Base-by-base conservation (phyloP, 495 filamentous ascomycete species). In the Aspergillus funiculosus region DNA sequence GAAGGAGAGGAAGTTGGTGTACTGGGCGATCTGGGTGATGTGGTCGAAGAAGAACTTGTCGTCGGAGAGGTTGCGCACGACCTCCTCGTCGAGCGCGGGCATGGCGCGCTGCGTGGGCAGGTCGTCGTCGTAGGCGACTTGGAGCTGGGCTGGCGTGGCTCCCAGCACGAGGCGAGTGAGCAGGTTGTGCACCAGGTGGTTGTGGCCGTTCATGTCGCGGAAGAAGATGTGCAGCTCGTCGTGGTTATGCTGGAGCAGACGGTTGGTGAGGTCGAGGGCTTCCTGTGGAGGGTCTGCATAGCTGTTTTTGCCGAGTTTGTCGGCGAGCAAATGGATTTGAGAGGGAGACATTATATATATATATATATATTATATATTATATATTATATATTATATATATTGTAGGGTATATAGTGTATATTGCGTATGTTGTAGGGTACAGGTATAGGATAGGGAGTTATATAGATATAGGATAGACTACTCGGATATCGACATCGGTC, bases 1-100 rank as follows among this genome's bases (percentile, higher is more conserved):
- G 47, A 68, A 71, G 13, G 7, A 18, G 4, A 71, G 48, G 41
- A 57, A 65, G 38, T 53, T 66, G 9, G 37, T 18, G 49, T 70
- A 70, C 19, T 68, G 50, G 7, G 31, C 14, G 8, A 45, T 18
- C 7, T 53, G 9, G 9, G 24, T 18, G 10, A 64, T 57, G 26
- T 35, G 28, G 6, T 26, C 30, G 26, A n/a, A 21, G 35, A 63
- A 67, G 5, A 30, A 43, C 4, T 26, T 40, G 7, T 48, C 32
- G 36, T 65, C 53, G 9, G 32, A 17, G 10, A 67, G 36, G 5
- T 39, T 17, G 20, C 48, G 18, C 28, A 66, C 31, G 21, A 54
- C 13, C 11, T 28, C 13, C 4, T 29, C 5, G 45, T 67, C 58
- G 3, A 57, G 10, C 43, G 54, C 2, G 49, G 51, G n/a, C 51